phyloP scores from a whole-genome alignment of 164 flowering plant genomes.

The Berberis vulgaris region DNA sequence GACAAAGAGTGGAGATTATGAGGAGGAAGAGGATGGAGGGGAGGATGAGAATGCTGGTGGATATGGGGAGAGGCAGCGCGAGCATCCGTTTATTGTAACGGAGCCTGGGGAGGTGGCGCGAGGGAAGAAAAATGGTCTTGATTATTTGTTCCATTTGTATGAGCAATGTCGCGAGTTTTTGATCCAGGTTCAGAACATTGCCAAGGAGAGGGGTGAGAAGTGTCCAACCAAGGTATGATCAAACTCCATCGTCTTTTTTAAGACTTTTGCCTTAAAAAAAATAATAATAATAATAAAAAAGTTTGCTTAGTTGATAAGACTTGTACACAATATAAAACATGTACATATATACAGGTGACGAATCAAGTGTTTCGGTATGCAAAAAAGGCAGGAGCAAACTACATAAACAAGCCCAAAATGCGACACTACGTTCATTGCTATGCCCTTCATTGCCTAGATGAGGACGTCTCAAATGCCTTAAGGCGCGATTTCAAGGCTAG shows the following conservation, averaged over 20 bases:
- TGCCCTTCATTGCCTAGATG: slow-evolving; percentile 85
- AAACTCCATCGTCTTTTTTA: no score
- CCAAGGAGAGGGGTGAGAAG: slow-evolving; percentile 90
- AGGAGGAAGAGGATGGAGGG: slow-evolving; percentile 7
- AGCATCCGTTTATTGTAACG: slow-evolving; percentile 93
- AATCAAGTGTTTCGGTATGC: slow-evolving; percentile 93
- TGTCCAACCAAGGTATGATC: slow-evolving; percentile 84
- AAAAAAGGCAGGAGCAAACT: slow-evolving; percentile 83
- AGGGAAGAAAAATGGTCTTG: slow-evolving; percentile 96
- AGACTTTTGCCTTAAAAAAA: background rate
- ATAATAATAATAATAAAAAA: background rate
- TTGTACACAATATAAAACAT: background rate
- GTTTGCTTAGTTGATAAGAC: no score
- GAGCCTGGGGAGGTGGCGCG: slow-evolving; percentile 99
- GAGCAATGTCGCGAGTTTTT: slow-evolving; percentile 89
- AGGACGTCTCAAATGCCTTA: slow-evolving; percentile 65
- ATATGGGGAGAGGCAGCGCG: slow-evolving; percentile 64
- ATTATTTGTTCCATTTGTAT: slow-evolving; percentile 90
- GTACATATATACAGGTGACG: slow-evolving; percentile 51
- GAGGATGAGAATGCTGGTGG: slow-evolving; percentile 20
- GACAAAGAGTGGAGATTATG: slow-evolving; percentile 3
- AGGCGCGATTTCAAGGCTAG: slow-evolving; percentile 71
- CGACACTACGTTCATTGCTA: slow-evolving; percentile 97
- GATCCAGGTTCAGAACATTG: slow-evolving; percentile 77
- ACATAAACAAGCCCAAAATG: slow-evolving; percentile 99